Percentiles rank a stretch among this genome's conserved stretches.
These are phyloP conservation scores for Lactarius psammicola DNA, from an alignment of 768 basidiomycete species.

Conservation along the genomic window DNA sequence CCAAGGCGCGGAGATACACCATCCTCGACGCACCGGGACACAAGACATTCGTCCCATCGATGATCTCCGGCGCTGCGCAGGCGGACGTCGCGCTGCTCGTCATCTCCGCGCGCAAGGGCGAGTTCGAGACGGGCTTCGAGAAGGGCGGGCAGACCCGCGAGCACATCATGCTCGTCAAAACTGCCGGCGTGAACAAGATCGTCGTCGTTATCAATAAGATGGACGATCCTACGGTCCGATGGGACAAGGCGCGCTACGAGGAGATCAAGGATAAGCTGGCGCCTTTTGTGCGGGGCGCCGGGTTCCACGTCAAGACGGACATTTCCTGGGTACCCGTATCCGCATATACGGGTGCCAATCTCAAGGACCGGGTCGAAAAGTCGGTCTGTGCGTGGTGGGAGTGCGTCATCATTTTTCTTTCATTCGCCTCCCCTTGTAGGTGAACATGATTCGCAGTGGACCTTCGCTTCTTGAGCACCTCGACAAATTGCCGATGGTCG, in stretches of 20 bases:
- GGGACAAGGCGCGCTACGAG: constrained; percentile 82
- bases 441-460: constrained; percentile 48
- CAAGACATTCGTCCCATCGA: constrained; percentile 96
- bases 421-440: background rate
- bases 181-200: constrained; percentile 90
- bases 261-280: constrained; percentile 91
- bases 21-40: constrained; percentile 98
- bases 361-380: constrained; percentile 79
- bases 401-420: constrained; percentile 52
- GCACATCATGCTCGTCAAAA: constrained; percentile 98
- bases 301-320: constrained; percentile 94
- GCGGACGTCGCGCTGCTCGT: constrained; percentile 96
- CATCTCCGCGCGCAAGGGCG: constrained; percentile 96
- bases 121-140: constrained; percentile 99
- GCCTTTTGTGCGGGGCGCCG: constrained; percentile 84
- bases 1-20: constrained; percentile 81
- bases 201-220: constrained; percentile 95
- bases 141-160: constrained; percentile 96
- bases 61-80: constrained; percentile 99
- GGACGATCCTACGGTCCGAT: constrained; percentile 93
- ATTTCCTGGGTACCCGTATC: constrained; percentile 92
- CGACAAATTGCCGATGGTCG: constrained; percentile 87
- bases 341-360: constrained; percentile 86
- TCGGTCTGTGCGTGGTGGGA: constrained; percentile 78
- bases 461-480: constrained; percentile 82